Conservation (phyloP, 805 yeast species). For the Candida ovalis region DNA sequence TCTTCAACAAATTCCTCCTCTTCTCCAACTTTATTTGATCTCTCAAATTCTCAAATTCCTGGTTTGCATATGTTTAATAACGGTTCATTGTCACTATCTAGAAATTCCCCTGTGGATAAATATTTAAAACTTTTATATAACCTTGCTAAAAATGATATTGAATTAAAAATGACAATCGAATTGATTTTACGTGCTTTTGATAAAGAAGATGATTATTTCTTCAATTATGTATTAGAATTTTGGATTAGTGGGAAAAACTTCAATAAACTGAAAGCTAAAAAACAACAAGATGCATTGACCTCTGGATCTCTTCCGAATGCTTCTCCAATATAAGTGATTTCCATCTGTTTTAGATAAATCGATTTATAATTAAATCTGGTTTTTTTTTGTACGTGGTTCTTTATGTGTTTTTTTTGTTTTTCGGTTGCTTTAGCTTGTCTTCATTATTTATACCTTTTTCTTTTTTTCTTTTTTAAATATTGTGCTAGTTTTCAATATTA, state of each 20-base stretch:
- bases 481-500: background rate
- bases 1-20: background rate
- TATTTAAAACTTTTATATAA: slow-evolving; percentile 24
- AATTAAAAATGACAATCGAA: slow-evolving; percentile 26
- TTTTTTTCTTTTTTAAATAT: background rate
- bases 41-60: slow-evolving; percentile 12
- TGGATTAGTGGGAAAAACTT: slow-evolving; percentile 32
- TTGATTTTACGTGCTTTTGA: slow-evolving; percentile 27
- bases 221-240: slow-evolving; percentile 31
- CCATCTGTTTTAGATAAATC: no score
- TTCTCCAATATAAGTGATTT: background rate
- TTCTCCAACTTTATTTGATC: slow-evolving; percentile 1
- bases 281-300: slow-evolving; percentile 11
- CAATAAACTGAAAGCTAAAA: slow-evolving; percentile 25
- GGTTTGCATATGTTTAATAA: slow-evolving; percentile 16
- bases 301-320: background rate
- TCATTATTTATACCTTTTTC: background rate
- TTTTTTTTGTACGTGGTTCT: background rate
- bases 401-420: background rate
- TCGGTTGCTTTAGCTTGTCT: background rate
- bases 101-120: slow-evolving; percentile 25
- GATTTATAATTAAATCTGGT: background rate
- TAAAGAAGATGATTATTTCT: slow-evolving; percentile 31
- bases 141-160: slow-evolving; percentile 32
- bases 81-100: slow-evolving; percentile 5